These are phyloP conservation scores for Brettanomyces custersianus DNA, from an alignment of 805 yeast genomes.

Conservation along the genomic window DNA sequence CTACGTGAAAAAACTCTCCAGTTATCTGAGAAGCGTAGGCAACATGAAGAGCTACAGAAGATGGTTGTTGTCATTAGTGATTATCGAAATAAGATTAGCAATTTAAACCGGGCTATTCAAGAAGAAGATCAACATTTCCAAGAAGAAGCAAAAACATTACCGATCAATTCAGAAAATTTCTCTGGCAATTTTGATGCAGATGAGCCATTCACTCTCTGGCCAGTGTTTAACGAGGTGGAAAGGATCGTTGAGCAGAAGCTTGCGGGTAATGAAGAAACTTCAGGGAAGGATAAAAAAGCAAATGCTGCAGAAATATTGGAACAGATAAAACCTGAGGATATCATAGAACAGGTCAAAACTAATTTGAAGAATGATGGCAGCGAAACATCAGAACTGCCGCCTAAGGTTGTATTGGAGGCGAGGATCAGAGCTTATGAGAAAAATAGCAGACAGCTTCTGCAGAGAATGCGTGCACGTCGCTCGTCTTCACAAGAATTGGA, in stretches of 20 bases:
- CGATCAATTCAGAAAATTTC: slow-evolving; percentile 27
- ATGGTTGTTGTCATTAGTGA: slow-evolving; percentile 36
- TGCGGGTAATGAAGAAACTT: not conserved
- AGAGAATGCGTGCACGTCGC: slow-evolving; percentile 43
- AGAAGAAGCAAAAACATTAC: slow-evolving; percentile 25
- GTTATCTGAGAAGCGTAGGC: slow-evolving; percentile 38
- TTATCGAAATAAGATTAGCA: slow-evolving; percentile 44
- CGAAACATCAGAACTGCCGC: slow-evolving; percentile 31
- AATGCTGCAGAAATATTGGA: slow-evolving; percentile 5
- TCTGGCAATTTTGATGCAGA: slow-evolving; percentile 74
- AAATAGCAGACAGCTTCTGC: slow-evolving; percentile 50
- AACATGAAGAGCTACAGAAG: slow-evolving; percentile 43
- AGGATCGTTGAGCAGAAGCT: slow-evolving; percentile 24
- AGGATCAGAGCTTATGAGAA: slow-evolving; percentile 71
- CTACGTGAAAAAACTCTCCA: slow-evolving; percentile 48
- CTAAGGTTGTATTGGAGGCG: slow-evolving; percentile 51
- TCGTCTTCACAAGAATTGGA: slow-evolving; percentile 51
- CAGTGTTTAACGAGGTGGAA: slow-evolving; percentile 48
- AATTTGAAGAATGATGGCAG: slow-evolving; percentile 3
- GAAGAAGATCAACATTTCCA: slow-evolving; percentile 54
- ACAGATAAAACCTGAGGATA: slow-evolving; percentile 8
- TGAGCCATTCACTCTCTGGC: slow-evolving; percentile 74
- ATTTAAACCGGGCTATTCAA: slow-evolving; percentile 52
- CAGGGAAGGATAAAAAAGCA: not conserved
- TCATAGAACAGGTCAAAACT: slow-evolving; percentile 4